These are phyloP conservation scores for Asclepias syriaca DNA, from an alignment of 257 asterid species.

Conservation along the genomic window DNA sequence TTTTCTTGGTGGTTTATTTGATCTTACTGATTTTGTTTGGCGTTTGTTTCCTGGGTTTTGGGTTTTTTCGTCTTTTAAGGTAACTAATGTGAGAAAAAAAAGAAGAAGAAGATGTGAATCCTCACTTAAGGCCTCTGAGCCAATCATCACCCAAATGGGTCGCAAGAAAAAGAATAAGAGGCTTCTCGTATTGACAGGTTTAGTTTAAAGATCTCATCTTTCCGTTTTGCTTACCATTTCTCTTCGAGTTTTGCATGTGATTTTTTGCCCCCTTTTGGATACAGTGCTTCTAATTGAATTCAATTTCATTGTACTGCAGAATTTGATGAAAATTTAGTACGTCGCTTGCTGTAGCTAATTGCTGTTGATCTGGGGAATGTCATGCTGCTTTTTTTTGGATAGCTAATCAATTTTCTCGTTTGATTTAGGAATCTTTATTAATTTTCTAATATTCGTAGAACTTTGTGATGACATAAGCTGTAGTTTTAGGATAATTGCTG, in stretches of 20 bases:
- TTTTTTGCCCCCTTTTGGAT: neutral
- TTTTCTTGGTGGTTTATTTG: constrained; percentile 27
- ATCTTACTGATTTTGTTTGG: constrained; percentile 5
- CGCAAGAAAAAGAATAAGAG: constrained; percentile 32
- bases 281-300: constrained; percentile 15
- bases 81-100: neutral
- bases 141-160: constrained; percentile 30
- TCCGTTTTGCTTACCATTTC: neutral
- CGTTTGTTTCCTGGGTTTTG: constrained; percentile 1
- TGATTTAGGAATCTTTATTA: constrained; percentile 7
- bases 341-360: constrained; percentile 15
- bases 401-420: constrained; percentile 9
- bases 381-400: neutral
- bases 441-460: constrained; percentile 5
- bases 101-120: constrained; percentile 17
- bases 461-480: constrained; percentile 15
- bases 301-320: constrained; percentile 30
- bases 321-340: constrained; percentile 18
- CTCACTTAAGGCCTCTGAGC: constrained; percentile 3
- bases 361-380: constrained; percentile 12
- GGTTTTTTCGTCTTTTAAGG: constrained; percentile 5
- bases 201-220: constrained; percentile 8
- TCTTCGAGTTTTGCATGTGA: constrained; percentile 2
- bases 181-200: constrained; percentile 34
- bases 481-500: constrained; percentile 11